Base-by-base conservation (phyloP, 169 alveolate species). In the Besnoitia besnoiti region DNA sequence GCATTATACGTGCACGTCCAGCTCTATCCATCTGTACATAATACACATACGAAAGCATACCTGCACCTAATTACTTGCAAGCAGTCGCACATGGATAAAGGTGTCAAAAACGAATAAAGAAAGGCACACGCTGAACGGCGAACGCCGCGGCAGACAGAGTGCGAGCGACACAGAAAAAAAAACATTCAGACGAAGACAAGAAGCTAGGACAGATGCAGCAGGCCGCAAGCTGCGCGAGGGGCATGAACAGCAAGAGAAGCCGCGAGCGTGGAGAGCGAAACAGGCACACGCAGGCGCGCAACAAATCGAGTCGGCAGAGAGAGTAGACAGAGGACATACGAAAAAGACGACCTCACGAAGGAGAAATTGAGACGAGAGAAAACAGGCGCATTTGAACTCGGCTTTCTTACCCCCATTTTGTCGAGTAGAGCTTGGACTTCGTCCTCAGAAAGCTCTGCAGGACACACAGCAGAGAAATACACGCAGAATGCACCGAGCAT, bases 401-500 rank as follows among this genome's bases (percentile, higher is more conserved):
- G 5, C 24, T 49, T 49, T 4, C 87, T 77, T 42, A 77, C 87
- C 10, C 14, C 40, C 49, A 77, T 5, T 10, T 44, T 19, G 40
- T 77, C 87, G 39, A 77, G 49, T n/a, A 77, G 55, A 8, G 19
- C 59, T 24, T 77, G 87, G 33, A 77, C 35, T 77, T 77, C 87
- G 14, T 77, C 87, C n/a, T 3, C 16, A 21, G 87, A 77, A 10
- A 77, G 59, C 30, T 77, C 87, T 77, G 87, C 7, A 55, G 55
- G 21, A 24, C 40, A 40, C 61, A 77, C 3, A 27, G 59, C 37
- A 37, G 37, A 44, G 46, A 30, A 42, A n/a, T n/a, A n/a, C n/a
- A n/a, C n/a, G n/a, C n/a, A n/a, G n/a, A n/a, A n/a, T n/a, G n/a
- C n/a, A n/a, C n/a, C n/a, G n/a, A n/a, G n/a, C n/a, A n/a, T n/a